A percentile compares a stretch with the other conserved stretches of the same genome.
Evolutionary conservation across 2,329 filamentous ascomycete genomes (phyloP).

Genomic region (Pseudogymnoascus sp.): DNA sequence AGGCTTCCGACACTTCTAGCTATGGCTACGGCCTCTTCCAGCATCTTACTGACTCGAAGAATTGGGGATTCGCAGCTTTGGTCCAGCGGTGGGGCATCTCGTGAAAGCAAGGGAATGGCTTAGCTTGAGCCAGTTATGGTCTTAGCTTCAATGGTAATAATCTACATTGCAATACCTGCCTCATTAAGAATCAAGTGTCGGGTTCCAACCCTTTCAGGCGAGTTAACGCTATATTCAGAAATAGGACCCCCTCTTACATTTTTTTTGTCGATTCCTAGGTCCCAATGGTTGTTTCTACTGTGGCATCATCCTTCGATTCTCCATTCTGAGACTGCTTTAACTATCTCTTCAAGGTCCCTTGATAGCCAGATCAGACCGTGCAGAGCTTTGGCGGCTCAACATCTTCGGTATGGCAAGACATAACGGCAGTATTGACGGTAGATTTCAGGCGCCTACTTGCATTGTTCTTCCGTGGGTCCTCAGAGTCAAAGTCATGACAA

Average conservation of each 20-base stretch:
- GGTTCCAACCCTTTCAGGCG: not conserved
- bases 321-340: not conserved
- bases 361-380: not conserved
- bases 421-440: not conserved
- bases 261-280: not conserved
- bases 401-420: not conserved
- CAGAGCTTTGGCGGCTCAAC: not conserved
- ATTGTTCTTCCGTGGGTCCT: not conserved
- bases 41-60: not conserved
- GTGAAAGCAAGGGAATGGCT: not conserved
- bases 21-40: not conserved
- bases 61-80: not conserved
- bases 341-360: not conserved
- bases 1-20: not conserved
- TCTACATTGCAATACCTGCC: not conserved
- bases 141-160: not conserved
- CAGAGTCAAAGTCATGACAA: not conserved
- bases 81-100: not conserved
- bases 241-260: not conserved
- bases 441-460: not conserved
- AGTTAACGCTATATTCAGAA: not conserved
- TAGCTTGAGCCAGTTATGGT: not conserved
- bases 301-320: not conserved
- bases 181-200: not conserved
- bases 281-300: not conserved